Percentiles rank a stretch among this genome's conserved stretches.
These are phyloP conservation scores for Saccharata proteae DNA, from an alignment of 2,329 filamentous ascomycete species.

Conservation along the genomic window DNA sequence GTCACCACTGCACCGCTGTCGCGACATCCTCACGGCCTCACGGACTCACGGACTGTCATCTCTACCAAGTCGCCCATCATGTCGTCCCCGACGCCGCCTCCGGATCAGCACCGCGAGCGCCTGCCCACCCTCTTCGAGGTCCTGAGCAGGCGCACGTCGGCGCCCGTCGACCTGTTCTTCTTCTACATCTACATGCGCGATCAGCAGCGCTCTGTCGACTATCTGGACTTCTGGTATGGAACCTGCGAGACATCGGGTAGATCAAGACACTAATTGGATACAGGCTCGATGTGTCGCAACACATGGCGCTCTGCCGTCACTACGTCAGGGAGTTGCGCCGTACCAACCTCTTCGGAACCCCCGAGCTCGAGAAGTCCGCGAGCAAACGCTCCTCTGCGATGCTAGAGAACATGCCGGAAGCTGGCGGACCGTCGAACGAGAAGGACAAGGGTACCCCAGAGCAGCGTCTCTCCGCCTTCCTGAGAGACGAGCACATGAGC, in stretches of 20 bases:
- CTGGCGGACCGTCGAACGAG: slow-evolving; percentile 47
- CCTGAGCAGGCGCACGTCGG: slow-evolving; percentile 80
- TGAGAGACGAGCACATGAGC: slow-evolving; percentile 48
- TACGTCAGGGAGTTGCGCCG: slow-evolving; percentile 92
- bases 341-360: slow-evolving; percentile 85
- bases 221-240: slow-evolving; percentile 89
- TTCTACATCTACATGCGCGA: slow-evolving; percentile 99
- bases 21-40: no score
- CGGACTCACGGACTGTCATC: no score
- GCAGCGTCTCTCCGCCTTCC: slow-evolving; percentile 80
- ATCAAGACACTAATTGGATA: slow-evolving; percentile 14
- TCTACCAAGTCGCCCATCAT: slow-evolving; percentile 2
- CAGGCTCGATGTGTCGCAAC: slow-evolving; percentile 98
- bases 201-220: slow-evolving; percentile 94
- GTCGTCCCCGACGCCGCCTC: slow-evolving; percentile 8
- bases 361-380: slow-evolving; percentile 64
- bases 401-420: slow-evolving; percentile 48
- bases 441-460: slow-evolving; percentile 64
- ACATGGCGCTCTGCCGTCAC: slow-evolving; percentile 94
- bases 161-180: slow-evolving; percentile 92
- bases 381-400: slow-evolving; percentile 79
- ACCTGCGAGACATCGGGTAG: neutral
- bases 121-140: slow-evolving; percentile 94
- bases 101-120: slow-evolving; percentile 51
- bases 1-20: no score